Percentiles rank a stretch among this genome's conserved stretches.
phyloP scores from a whole-genome alignment of 495 filamentous ascomycete species.

The Massariosphaeria phaeospora region DNA sequence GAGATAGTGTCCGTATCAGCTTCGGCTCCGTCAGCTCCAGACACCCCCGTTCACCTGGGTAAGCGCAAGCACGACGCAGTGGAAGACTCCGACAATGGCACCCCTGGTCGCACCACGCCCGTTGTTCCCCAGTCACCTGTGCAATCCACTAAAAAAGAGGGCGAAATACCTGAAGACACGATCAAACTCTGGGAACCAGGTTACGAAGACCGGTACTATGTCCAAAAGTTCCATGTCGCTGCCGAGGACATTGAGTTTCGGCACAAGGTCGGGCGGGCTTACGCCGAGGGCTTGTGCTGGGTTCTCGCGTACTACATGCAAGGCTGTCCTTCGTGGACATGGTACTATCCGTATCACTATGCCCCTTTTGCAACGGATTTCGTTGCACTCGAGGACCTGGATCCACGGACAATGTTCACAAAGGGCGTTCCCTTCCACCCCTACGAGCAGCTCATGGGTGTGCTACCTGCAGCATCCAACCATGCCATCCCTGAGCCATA shows the following conservation, averaged over 20 bases:
- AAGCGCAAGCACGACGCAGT: slow-evolving; percentile 61
- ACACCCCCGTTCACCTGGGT: slow-evolving; percentile 48
- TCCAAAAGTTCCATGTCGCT: slow-evolving; percentile 91
- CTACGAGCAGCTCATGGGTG: slow-evolving; percentile 98
- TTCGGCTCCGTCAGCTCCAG: slow-evolving; percentile 20
- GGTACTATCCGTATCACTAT: slow-evolving; percentile 99
- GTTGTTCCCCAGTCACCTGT: slow-evolving; percentile 42
- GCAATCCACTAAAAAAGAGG: slow-evolving; percentile 46
- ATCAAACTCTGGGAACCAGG: slow-evolving; percentile 93
- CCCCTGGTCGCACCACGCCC: slow-evolving; percentile 53
- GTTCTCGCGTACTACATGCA: slow-evolving; percentile 98
- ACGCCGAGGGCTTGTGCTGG: slow-evolving; percentile 97
- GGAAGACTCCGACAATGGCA: slow-evolving; percentile 54
- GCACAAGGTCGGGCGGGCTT: slow-evolving; percentile 83
- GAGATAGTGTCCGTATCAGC: background rate
- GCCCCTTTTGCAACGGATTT: slow-evolving; percentile 97
- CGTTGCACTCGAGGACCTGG: slow-evolving; percentile 71
- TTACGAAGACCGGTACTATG: slow-evolving; percentile 93
- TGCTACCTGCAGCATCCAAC: slow-evolving; percentile 85
- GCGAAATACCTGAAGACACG: slow-evolving; percentile 66
- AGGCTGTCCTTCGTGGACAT: slow-evolving; percentile 95
- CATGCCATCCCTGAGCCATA: slow-evolving; percentile 85
- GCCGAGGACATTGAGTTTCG: slow-evolving; percentile 79
- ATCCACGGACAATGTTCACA: slow-evolving; percentile 62
- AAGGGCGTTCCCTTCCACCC: slow-evolving; percentile 84